Percentiles rank a stretch among this genome's conserved stretches.
These are phyloP conservation scores for Metschnikowia picachoensis DNA, from an alignment of 805 yeast genomes.

Conservation along the genomic window DNA sequence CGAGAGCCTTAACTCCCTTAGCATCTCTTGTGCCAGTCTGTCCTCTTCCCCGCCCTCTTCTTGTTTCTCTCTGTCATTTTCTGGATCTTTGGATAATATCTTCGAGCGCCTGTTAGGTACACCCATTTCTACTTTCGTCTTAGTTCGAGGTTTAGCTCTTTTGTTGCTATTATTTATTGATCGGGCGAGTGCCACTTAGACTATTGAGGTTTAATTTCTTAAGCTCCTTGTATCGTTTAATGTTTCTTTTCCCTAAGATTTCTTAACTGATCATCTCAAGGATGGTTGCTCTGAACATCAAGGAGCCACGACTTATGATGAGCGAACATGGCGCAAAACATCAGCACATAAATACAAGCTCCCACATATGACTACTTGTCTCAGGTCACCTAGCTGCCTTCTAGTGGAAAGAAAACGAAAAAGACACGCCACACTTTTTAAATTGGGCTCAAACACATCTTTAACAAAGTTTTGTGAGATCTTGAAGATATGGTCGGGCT, in stretches of 20 bases:
- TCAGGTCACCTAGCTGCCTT: conserved; percentile 19
- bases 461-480: conserved; percentile 23
- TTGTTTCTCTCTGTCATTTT: conserved; percentile 33
- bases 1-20: conserved; percentile 42
- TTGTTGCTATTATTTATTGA: conserved; percentile 28
- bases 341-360: conserved; percentile 42
- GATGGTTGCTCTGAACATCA: neutral
- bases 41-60: conserved; percentile 38
- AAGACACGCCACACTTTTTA: neutral
- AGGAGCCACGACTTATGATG: conserved; percentile 4
- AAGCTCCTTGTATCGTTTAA: conserved; percentile 76
- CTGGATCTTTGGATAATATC: conserved; percentile 57
- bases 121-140: conserved; percentile 14
- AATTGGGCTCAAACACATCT: conserved; percentile 11
- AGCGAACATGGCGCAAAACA: conserved; percentile 24
- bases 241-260: conserved; percentile 48
- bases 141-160: conserved; percentile 15
- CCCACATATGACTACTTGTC: conserved; percentile 39
- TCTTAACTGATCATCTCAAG: conserved; percentile 6
- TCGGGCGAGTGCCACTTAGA: conserved; percentile 30
- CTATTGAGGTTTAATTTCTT: conserved; percentile 65
- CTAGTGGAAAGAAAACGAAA: conserved; percentile 9
- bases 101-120: conserved; percentile 73
- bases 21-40: conserved; percentile 5
- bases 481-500: conserved; percentile 27